phyloP scores from a whole-genome alignment of 768 basidiomycete species.

The Naematelia encephala region DNA sequence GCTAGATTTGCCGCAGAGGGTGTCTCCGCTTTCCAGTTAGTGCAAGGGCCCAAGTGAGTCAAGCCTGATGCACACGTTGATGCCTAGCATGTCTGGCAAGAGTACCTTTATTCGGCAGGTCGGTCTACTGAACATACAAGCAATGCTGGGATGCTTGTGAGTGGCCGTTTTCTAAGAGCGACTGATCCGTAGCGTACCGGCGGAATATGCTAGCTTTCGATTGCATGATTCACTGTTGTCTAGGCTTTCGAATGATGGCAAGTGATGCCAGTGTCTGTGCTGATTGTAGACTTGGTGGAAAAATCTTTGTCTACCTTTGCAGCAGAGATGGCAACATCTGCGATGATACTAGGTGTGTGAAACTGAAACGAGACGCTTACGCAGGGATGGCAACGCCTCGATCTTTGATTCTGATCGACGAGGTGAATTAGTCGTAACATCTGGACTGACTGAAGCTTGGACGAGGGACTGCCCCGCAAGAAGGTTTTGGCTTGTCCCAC shows the following conservation, averaged over 20 bases:
- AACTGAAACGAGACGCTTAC: background rate
- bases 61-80: background rate
- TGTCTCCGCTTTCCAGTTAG: conserved; percentile 77
- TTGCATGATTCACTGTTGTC: conserved; percentile 80
- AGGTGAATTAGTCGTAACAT: conserved; percentile 50
- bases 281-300: conserved; percentile 71
- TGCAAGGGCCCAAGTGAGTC: conserved; percentile 68
- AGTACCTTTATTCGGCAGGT: conserved; percentile 89
- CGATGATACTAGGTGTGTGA: conserved; percentile 75
- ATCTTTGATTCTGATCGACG: conserved; percentile 80
- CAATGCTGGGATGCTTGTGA: conserved; percentile 78
- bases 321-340: conserved; percentile 85
- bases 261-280: conserved; percentile 8
- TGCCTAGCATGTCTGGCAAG: conserved; percentile 75
- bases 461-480: conserved; percentile 73
- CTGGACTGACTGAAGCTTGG: conserved; percentile 57
- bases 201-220: conserved; percentile 88
- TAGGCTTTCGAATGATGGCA: conserved; percentile 78
- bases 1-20: conserved; percentile 52
- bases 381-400: conserved; percentile 64
- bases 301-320: conserved; percentile 90
- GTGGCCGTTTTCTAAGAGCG: conserved; percentile 8
- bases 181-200: conserved; percentile 62
- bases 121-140: conserved; percentile 76
- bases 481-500: conserved; percentile 58